Base-by-base conservation (phyloP, 306 rosid genomes). In the Corylus americana region DNA sequence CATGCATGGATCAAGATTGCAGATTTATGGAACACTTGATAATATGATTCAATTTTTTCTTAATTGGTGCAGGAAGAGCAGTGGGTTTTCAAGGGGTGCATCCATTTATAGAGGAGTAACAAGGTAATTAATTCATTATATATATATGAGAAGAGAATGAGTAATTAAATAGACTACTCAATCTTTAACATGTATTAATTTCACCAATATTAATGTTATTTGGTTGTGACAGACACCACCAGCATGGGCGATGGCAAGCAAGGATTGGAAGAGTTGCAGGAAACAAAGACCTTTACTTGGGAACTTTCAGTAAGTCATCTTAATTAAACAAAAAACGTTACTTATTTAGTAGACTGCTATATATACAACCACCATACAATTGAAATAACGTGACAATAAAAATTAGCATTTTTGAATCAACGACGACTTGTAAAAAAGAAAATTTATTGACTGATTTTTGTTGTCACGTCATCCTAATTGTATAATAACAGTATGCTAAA, bases 221-320 rank as follows among this genome's bases (percentile, higher is more conserved):
- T 47, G 50, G 39, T 74, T 69, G 22, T 49, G 74, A 83, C 84
- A 94, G 98, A 74, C 98, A 94, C 78, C 98, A 93, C 77, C 98
- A 93, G 81, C 98, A 93, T 74, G 98, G 98, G 61, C 90, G 98
- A 84, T 93, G 98, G 98, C 98, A 93, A 84, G 98, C 98, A 1
- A 89, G 98, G 86, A 93, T 93, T 62, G 98, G 98, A 69, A 84
- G 98, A 84, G 98, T 94, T 81, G 97, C 98, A 5, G 98, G 98
- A 70, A 94, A 94, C 85, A 94, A 94, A 83, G 98, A 94, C 78
- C 95, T 94, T 73, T 94, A 94, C 57, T 55, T 94, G 10, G 98
- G 98, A 81, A 94, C 97, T 74, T 94, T 94, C 89, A 90, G 98
- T 93, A 77, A 92, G 91, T 84, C 17, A 22, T 22, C 25, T 22